phyloP scores from a whole-genome alignment of 2,329 filamentous ascomycete species.

The Ascochyta fabae region DNA sequence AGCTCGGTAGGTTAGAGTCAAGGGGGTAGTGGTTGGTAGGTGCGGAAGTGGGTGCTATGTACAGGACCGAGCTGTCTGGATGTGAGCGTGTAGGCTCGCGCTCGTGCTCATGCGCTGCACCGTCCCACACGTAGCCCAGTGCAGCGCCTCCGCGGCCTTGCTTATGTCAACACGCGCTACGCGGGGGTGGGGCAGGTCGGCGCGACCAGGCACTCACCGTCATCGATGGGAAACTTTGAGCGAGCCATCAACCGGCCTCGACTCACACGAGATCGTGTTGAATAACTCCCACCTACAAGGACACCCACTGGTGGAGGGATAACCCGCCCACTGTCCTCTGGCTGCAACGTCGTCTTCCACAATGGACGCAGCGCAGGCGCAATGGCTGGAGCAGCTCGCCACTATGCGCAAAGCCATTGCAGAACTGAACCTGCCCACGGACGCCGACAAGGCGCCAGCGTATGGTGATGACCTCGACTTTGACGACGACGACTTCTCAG shows the following conservation, averaged over 20 bases:
- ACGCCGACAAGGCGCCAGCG: slow-evolving; percentile 54
- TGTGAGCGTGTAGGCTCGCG: slow-evolving; percentile 4
- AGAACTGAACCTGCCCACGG: slow-evolving; percentile 65
- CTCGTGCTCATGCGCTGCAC: neutral
- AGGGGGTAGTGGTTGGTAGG: neutral
- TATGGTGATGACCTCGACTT: slow-evolving; percentile 67
- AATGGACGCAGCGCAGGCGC: slow-evolving; percentile 57
- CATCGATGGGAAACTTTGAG: slow-evolving; percentile 22
- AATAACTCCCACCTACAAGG: neutral
- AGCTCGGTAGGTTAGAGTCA: neutral
- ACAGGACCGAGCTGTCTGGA: slow-evolving; percentile 2
- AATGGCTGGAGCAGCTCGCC: slow-evolving; percentile 86
- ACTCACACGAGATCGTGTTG: slow-evolving; percentile 1
- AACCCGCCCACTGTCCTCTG: neutral
- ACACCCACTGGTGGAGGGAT: neutral
- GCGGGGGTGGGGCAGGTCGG: slow-evolving; percentile 32
- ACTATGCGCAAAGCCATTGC: slow-evolving; percentile 88
- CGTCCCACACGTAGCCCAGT: neutral
- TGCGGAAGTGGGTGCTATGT: neutral
- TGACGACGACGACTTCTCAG: slow-evolving; percentile 69
- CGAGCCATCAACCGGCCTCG: neutral
- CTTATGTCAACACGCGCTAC: slow-evolving; percentile 31
- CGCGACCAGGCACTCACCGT: slow-evolving; percentile 26
- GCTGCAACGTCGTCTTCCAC: slow-evolving; percentile 47
- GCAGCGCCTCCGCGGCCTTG: slow-evolving; percentile 8